Conservation (phyloP, 352 stramenopile genomes). For the Pseudoperonospora humuli region DNA sequence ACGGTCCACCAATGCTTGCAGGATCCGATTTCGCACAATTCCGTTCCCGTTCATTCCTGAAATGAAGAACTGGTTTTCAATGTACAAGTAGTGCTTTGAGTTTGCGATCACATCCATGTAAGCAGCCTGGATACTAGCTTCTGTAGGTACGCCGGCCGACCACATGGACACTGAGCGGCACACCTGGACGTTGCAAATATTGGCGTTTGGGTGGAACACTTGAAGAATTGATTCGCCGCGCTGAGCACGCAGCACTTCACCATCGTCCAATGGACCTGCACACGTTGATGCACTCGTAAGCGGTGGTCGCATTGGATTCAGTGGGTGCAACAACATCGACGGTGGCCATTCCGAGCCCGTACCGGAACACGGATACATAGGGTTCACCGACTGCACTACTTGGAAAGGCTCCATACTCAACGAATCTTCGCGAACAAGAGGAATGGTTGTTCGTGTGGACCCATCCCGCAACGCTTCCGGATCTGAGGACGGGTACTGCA, state of each 20-base stretch:
- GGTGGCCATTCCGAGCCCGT: conserved; percentile 24
- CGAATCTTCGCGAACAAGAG: conserved; percentile 49
- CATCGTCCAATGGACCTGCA: conserved; percentile 25
- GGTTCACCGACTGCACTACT: conserved; percentile 32
- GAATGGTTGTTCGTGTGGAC: conserved; percentile 33
- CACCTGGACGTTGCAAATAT: conserved; percentile 75
- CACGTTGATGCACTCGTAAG: conserved; percentile 11
- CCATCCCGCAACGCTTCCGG: conserved; percentile 25
- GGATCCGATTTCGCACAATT: conserved; percentile 73
- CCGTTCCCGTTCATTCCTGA: conserved; percentile 71
- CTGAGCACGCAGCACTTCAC: conserved; percentile 50
- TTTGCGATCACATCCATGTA: conserved; percentile 81
- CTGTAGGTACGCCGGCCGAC: conserved; percentile 75
- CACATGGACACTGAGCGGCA: conserved; percentile 82
- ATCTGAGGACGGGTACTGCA: conserved; percentile 65
- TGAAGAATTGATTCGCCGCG: conserved; percentile 57
- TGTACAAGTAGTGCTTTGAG: conserved; percentile 85
- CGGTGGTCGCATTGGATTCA: conserved; percentile 23
- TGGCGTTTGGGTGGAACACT: conserved; percentile 63
- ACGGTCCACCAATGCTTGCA: conserved; percentile 77
- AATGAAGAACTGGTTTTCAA: conserved; percentile 92
- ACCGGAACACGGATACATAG: conserved; percentile 29
- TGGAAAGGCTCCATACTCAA: conserved; percentile 51
- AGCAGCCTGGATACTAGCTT: conserved; percentile 75
- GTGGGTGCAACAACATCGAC: conserved; percentile 19